These are phyloP conservation scores for Suillus lakei DNA, from an alignment of 768 basidiomycete genomes.

Conservation along the genomic window DNA sequence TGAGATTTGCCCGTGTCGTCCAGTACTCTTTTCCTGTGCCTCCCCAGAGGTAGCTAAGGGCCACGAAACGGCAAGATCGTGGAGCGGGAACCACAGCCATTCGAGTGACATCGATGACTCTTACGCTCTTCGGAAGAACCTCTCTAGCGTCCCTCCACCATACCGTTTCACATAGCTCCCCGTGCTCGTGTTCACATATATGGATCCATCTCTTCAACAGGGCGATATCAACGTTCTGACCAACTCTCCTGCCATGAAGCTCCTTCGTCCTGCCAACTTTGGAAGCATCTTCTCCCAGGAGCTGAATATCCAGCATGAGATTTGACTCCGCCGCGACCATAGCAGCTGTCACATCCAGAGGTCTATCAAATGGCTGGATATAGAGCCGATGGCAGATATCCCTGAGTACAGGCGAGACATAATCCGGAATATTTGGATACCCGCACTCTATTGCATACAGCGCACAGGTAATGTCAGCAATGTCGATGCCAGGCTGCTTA, in stretches of 20 bases:
- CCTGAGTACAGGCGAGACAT: neutral
- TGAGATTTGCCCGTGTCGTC: conserved; percentile 13
- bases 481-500: conserved; percentile 1
- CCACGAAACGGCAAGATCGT: conserved; percentile 10
- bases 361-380: neutral
- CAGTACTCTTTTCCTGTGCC: conserved; percentile 11
- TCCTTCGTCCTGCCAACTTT: conserved; percentile 9
- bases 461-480: neutral
- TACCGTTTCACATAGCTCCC: conserved; percentile 2
- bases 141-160: conserved; percentile 12
- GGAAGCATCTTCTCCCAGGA: conserved; percentile 11
- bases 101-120: conserved; percentile 8
- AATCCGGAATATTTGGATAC: neutral
- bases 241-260: conserved; percentile 14
- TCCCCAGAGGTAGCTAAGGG: conserved; percentile 17
- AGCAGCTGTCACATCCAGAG: neutral
- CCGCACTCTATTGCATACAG: neutral
- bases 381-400: conserved; percentile 9
- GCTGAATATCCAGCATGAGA: conserved; percentile 8
- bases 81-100: conserved; percentile 12
- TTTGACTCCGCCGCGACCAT: neutral
- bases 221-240: conserved; percentile 6
- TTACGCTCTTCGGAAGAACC: conserved; percentile 2
- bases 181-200: conserved; percentile 4
- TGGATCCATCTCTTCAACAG: conserved; percentile 14